phyloP scores from a whole-genome alignment of 2,329 filamentous ascomycete genomes.

The Stagonosporopsis tanaceti region DNA sequence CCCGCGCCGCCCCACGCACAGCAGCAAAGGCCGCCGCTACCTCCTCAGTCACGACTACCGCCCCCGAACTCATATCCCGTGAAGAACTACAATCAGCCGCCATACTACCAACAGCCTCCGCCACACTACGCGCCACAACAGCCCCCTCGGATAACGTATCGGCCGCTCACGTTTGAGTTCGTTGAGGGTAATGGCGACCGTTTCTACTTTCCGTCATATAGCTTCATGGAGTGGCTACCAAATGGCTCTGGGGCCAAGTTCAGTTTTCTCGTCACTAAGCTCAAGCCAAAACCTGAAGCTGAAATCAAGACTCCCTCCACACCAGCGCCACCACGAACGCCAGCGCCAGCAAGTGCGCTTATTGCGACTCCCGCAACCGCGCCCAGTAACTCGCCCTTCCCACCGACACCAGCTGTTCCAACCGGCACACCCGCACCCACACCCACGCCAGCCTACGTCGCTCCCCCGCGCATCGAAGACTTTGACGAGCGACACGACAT shows the following conservation, averaged over 20 bases:
- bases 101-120: slow-evolving; percentile 32
- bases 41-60: slow-evolving; percentile 26
- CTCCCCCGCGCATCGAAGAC: slow-evolving; percentile 46
- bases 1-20: slow-evolving; percentile 25
- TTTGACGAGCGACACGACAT: slow-evolving; percentile 57
- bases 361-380: slow-evolving; percentile 1
- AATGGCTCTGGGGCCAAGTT: slow-evolving; percentile 70
- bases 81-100: slow-evolving; percentile 30
- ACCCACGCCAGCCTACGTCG: slow-evolving; percentile 28
- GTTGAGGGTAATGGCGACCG: slow-evolving; percentile 67
- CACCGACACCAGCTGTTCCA: slow-evolving; percentile 16
- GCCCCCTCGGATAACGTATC: slow-evolving; percentile 54
- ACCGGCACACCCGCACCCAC: slow-evolving; percentile 24
- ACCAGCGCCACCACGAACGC: slow-evolving; percentile 31
- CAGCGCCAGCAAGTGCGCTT: slow-evolving; percentile 3
- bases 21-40: slow-evolving; percentile 28
- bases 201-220: slow-evolving; percentile 80
- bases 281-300: slow-evolving; percentile 60
- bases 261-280: slow-evolving; percentile 79
- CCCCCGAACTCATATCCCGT: slow-evolving; percentile 30
- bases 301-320: slow-evolving; percentile 36
- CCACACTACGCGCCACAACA: slow-evolving; percentile 47
- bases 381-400: slow-evolving; percentile 17
- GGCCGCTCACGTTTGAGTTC: slow-evolving; percentile 50
- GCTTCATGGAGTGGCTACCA: slow-evolving; percentile 75